phyloP scores from a whole-genome alignment of 441 rosid genomes.

The Macaranga tanarius region DNA sequence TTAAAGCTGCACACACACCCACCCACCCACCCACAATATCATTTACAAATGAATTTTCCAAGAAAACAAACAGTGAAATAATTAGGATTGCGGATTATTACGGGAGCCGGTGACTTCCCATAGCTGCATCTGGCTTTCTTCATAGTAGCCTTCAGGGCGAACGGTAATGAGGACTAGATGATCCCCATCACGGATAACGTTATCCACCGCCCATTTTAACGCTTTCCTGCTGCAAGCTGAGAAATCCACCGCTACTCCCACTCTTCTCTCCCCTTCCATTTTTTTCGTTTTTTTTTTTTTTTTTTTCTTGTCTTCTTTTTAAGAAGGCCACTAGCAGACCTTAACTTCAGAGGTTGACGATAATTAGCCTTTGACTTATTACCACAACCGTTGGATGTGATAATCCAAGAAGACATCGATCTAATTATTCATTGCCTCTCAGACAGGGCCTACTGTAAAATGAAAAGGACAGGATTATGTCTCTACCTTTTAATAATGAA shows the following conservation, averaged over 20 bases:
- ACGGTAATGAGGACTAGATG: conserved; percentile 65
- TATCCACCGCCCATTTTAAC: conserved; percentile 80
- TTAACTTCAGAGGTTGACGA: background rate
- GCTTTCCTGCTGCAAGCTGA: conserved; percentile 80
- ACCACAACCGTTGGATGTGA: too few relatives aligned
- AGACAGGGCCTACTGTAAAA: too few relatives aligned
- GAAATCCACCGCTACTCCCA: conserved; percentile 96
- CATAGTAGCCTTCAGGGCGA: conserved; percentile 57
- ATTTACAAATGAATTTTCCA: background rate
- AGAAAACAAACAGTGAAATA: background rate
- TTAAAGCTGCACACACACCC: conserved; percentile 50
- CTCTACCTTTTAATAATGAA: too few relatives aligned
- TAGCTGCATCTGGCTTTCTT: conserved; percentile 85
- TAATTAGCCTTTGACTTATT: too few relatives aligned
- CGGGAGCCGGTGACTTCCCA: conserved; percentile 92
- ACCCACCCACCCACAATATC: background rate
- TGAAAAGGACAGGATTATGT: too few relatives aligned
- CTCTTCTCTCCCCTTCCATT: conserved; percentile 63
- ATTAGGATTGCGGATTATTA: conserved; percentile 20
- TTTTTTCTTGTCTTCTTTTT: background rate
- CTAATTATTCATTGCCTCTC: too few relatives aligned
- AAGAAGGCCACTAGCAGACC: background rate
- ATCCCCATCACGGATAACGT: conserved; percentile 70
- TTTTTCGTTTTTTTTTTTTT: background rate
- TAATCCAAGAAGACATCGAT: too few relatives aligned